Base-by-base conservation (phyloP, 2,329 filamentous ascomycete genomes). In the Colletotrichum sp. region DNA sequence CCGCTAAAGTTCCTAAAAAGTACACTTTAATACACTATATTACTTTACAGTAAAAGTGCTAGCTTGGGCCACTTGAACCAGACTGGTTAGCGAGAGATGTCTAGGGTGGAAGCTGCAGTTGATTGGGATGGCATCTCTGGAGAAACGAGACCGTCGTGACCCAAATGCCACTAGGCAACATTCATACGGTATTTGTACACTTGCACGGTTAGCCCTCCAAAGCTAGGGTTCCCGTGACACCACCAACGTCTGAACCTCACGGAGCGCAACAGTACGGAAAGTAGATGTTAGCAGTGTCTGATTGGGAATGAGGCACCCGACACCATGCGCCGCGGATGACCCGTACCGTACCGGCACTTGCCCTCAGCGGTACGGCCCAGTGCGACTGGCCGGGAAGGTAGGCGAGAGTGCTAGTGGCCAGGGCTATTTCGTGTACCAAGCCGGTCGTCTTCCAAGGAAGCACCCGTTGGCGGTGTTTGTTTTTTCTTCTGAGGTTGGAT, bases 371-470 rank as follows among this genome's bases (percentile, higher is more conserved):
- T 52, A 52, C 44, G 44, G 44, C n/a, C 44, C 44, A 52, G n/a
- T 22, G 44, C 44, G 44, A 52, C 44, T 52, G 44, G 44, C 44
- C 44, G n/a, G 44, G 44, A 13, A 52, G 44, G 44, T 49, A 22
- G n/a, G 44, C 44, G 44, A 49, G n/a, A 22, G 44, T 22, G 44
- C 44, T 52, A 13, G 44, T 22, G 44, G 25, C 36, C 16, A 39
- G n/a, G 34, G 30, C 67, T 49, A 63, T 52, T 59, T 29, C 25
- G 25, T 59, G 25, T 16, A 59, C 55, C 22, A 29, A n/a, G 32
- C 72, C 52, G 66, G 39, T 75, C 25, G 36, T 62, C 62, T 75
- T 72, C 52, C 72, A 67, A 67, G 69, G 52, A 72, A 75, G 69
- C 69, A 72, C 52, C 69, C 55, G 62, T 72, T 55, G 63, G 63